Evolutionary conservation across 1,139 yeast species (phyloP), one percentile per base, ranked within the genome.

Genomic region (Geotrichum reessii): DNA sequence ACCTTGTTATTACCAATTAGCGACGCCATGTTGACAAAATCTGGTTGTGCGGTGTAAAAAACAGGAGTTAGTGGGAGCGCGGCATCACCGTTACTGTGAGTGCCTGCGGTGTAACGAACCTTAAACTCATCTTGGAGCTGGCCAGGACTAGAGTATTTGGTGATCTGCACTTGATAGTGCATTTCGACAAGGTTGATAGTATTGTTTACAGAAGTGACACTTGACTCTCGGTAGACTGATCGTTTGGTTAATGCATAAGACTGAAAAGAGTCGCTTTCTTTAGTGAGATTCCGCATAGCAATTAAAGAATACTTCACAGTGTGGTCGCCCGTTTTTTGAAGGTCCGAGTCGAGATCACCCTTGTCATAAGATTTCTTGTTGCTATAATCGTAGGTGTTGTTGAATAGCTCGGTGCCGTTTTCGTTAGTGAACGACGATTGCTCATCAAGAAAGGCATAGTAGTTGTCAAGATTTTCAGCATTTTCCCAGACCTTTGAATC

Each of bases 371-470:
- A 17, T 9, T 27, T 19, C 46, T 47, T 50, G 28, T 40, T 47
- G 33, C 17, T 17, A 33, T 59, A 59, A 33, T 59, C 50, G 48
- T 56, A 59, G 17, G 61, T 59, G 47, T 59, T 31, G 56, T 59
- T 59, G 54, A 59, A 57, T 17, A 59, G 27, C 2, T 47, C 22
- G 9, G 59, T 53, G 14, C 59, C 59, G 33, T 56, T 56, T 4
- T 42, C 28, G 31, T 21, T 19, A 17, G 61, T 50, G 19, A 52
- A 56, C 21, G 47, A 14, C 7, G 33, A 19, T 28, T 56, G 59
- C 27, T 42, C 40, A 11, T 53, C 50, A 4, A 59, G 31, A 31
- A 50, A 59, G 12, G 47, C 50, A 49, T 59, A 56, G 50, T 59
- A 59, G 2, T 14, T 44, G 3, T 50, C 54, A 31, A 59, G 58